Evolutionary conservation across 352 stramenopile species (phyloP), one percentile per base, ranked within the genome.

Genomic region (Phytopythium montanum): DNA sequence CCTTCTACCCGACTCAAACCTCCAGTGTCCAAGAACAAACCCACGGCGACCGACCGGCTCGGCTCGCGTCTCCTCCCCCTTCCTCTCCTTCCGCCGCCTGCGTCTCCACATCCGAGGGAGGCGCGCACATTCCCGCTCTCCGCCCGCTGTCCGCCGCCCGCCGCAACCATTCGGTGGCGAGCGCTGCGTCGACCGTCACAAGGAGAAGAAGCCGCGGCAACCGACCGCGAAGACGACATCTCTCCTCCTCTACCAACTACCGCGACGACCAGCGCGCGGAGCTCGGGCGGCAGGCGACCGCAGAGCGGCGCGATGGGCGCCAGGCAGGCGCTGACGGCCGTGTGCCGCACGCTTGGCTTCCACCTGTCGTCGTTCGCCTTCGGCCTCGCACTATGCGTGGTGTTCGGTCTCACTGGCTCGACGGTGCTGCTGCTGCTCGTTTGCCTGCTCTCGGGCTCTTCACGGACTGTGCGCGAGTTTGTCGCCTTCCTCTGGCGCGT

Each of bases 401-500:
- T 88, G 28, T 69, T 88, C 9, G 61, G 7, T 2, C 51, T 88
- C 33, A 83, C 76, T 18, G 51, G 63, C 9, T 69, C 64, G 6
- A 60, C 70, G 14, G 23, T 76, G 3, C 64, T 69, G 29, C 66
- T 90, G 18, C 16, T 86, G 13, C 62, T 88, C 16, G 64, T 84
- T 34, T 90, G 80, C 48, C 45, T 85, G 39, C 62, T 70, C 65
- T 79, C 51, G 58, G 85, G 48, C 39, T 90, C 57, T 65, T 85
- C 44, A 65, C 80, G 61, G 58, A 60, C 61, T 51, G 60, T 63
- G 25, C 63, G 60, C 7, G 56, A 77, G 5, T 68, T 90, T 49
- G 79, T 83, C 12, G 69, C 70, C 39, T 79, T 68, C 60, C 64
- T 90, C 16, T 90, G 80, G 80, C 63, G 75, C 39, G 70, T 70